Evolutionary conservation across 2,329 filamentous ascomycete genomes (phyloP).

Genomic region (Venturia effusa): DNA sequence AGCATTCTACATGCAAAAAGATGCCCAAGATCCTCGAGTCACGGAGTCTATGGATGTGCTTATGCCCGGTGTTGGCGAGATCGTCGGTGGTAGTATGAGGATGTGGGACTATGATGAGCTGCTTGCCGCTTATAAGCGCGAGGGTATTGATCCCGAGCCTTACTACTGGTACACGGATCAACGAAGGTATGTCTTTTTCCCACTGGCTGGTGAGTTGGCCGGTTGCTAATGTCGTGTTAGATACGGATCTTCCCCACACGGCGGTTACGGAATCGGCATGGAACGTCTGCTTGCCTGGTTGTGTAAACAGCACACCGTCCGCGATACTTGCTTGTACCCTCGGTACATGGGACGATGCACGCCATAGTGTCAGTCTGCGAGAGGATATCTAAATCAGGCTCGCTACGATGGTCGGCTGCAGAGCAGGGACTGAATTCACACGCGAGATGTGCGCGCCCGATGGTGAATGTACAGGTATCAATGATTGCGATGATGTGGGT

Average conservation of each 20-base stretch:
- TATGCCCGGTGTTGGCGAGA: constrained; percentile 94
- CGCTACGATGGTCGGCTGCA: not conserved
- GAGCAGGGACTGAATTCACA: not conserved
- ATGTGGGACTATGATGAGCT: constrained; percentile 87
- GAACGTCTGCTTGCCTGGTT: constrained; percentile 68
- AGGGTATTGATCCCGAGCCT: constrained; percentile 70
- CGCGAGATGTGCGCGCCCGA: not conserved
- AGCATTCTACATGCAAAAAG: constrained; percentile 98
- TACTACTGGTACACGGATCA: constrained; percentile 99
- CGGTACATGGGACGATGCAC: constrained; percentile 74
- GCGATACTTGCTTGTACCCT: constrained; percentile 65
- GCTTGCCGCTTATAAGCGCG: constrained; percentile 74
- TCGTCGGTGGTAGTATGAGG: constrained; percentile 93
- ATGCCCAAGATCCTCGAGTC: constrained; percentile 63
- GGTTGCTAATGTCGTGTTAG: constrained; percentile 29
- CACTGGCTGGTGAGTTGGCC: constrained; percentile 4
- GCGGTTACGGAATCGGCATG: constrained; percentile 84
- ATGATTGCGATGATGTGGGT: not conserved
- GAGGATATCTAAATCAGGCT: not conserved
- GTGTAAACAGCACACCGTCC: constrained; percentile 54
- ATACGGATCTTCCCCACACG: constrained; percentile 86
- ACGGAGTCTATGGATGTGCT: constrained; percentile 84
- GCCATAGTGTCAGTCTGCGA: constrained; percentile 37
- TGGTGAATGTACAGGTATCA: not conserved
- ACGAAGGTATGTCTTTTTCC: constrained; percentile 58